Evolutionary conservation across 768 basidiomycete genomes (phyloP).

Genomic region (Mycena metata): DNA sequence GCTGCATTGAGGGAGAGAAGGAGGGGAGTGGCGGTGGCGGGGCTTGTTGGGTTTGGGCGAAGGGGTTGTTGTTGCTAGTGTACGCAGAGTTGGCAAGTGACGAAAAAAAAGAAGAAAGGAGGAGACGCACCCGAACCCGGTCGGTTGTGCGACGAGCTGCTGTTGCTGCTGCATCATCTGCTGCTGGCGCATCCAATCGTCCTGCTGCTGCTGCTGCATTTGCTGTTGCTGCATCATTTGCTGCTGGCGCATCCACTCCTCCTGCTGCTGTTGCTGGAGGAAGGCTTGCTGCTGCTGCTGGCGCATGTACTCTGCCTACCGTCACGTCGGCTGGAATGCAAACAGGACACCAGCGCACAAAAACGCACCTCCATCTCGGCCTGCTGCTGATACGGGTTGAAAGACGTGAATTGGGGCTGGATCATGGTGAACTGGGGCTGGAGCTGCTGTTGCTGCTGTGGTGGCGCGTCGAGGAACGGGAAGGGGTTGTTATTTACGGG

Average conservation of each 20-base stretch:
- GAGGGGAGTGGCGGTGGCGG: slow-evolving; percentile 54
- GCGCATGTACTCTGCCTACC: slow-evolving; percentile 77
- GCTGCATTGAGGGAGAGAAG: slow-evolving; percentile 44
- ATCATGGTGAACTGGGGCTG: slow-evolving; percentile 85
- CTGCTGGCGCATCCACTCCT: slow-evolving; percentile 39
- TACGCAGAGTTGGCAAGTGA: slow-evolving; percentile 40
- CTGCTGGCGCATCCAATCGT: slow-evolving; percentile 39
- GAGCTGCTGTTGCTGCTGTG: slow-evolving; percentile 59
- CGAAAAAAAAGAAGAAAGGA: slow-evolving; percentile 30
- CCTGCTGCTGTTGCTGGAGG: slow-evolving; percentile 67
- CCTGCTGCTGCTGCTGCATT: slow-evolving; percentile 66
- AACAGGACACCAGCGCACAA: slow-evolving; percentile 47
- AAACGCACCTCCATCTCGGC: slow-evolving; percentile 84
- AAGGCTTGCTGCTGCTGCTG: slow-evolving; percentile 65
- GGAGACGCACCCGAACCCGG: slow-evolving; percentile 77
- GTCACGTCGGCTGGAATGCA: not conserved
- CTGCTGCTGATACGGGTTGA: slow-evolving; percentile 96
- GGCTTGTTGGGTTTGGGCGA: slow-evolving; percentile 65
- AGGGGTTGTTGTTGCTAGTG: slow-evolving; percentile 93
- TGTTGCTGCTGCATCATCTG: slow-evolving; percentile 42
- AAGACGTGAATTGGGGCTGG: slow-evolving; percentile 90
- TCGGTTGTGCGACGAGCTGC: slow-evolving; percentile 70
- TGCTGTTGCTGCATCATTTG: slow-evolving; percentile 39
- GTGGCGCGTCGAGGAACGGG: slow-evolving; percentile 72
- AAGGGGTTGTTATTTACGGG: slow-evolving; percentile 67